phyloP scores from a whole-genome alignment of 768 basidiomycete genomes.

The Phlegmacium glaucopus region DNA sequence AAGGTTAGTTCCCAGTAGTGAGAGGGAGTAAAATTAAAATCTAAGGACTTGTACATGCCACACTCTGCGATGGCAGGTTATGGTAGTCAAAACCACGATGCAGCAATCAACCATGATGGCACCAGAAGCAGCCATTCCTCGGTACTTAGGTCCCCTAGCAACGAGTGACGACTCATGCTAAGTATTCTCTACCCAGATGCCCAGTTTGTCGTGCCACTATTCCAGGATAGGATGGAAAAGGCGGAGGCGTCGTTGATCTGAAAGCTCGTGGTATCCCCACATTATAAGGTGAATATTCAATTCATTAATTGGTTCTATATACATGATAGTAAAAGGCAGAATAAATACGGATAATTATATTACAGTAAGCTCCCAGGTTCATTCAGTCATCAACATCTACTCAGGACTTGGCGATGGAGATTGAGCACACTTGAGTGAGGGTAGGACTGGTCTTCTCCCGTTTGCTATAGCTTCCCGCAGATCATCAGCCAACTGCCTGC shows the following conservation, averaged over 20 bases:
- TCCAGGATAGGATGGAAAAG: slow-evolving; percentile 67
- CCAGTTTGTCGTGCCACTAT: slow-evolving; percentile 69
- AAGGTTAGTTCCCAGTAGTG: no score
- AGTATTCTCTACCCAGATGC: slow-evolving; percentile 37
- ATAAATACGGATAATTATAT: no score
- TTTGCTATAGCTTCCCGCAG: slow-evolving; percentile 24
- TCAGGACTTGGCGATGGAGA: slow-evolving; percentile 8
- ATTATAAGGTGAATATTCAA: slow-evolving; percentile 20
- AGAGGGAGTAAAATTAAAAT: no score
- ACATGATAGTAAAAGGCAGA: no score
- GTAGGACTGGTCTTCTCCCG: slow-evolving; percentile 28
- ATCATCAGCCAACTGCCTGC: slow-evolving; percentile 26
- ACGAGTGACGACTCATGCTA: background rate
- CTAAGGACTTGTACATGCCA: no score
- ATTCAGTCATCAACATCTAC: no score
- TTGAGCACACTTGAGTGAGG: slow-evolving; percentile 29
- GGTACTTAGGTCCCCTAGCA: slow-evolving; percentile 28
- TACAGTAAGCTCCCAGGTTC: no score
- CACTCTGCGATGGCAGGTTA: no score
- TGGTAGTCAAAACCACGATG: slow-evolving; percentile 61
- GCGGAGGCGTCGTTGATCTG: slow-evolving; percentile 64
- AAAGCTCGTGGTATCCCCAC: slow-evolving; percentile 44
- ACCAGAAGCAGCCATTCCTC: slow-evolving; percentile 31
- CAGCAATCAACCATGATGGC: slow-evolving; percentile 37
- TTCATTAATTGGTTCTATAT: no score